Evolutionary conservation across 805 yeast genomes (phyloP).

Genomic region (Scheffersomyces stipitis): DNA sequence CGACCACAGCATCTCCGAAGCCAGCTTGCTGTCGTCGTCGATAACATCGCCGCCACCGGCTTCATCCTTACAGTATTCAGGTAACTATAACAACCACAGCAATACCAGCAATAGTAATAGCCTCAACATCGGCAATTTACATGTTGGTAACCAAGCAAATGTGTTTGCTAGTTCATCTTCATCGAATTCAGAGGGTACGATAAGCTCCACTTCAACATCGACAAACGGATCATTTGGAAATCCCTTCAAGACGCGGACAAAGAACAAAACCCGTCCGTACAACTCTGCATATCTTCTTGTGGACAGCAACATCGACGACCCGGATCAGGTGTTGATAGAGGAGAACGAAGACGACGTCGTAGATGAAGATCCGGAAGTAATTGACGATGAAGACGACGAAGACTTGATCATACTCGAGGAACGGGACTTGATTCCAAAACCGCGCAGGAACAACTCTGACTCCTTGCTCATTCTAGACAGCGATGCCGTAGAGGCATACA

Average conservation of each 20-base stretch:
- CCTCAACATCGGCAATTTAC: neutral
- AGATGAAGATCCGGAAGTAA: conserved; percentile 16
- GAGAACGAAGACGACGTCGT: conserved; percentile 17
- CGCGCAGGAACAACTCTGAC: conserved; percentile 25
- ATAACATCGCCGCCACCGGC: conserved; percentile 3
- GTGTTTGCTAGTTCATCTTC: neutral
- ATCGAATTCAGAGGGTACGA: neutral
- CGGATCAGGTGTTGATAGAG: conserved; percentile 6
- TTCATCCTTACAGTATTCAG: neutral
- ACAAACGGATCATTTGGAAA: neutral
- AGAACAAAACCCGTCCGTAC: neutral
- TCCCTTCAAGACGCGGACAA: neutral
- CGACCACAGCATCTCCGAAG: conserved; percentile 7
- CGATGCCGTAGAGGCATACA: conserved; percentile 43
- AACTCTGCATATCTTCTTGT: neutral
- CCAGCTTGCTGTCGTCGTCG: conserved; percentile 4
- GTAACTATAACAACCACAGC: neutral
- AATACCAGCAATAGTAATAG: neutral
- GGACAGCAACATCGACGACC: neutral
- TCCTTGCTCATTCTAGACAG: conserved; percentile 33
- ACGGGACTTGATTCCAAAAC: conserved; percentile 17
- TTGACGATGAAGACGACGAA: conserved; percentile 23
- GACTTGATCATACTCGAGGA: conserved; percentile 40
- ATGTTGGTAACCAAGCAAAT: too few relatives aligned
- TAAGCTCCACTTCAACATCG: neutral